Base-by-base conservation (phyloP, 169 alveolate species). In the Cryptosporidium xiaoi region DNA sequence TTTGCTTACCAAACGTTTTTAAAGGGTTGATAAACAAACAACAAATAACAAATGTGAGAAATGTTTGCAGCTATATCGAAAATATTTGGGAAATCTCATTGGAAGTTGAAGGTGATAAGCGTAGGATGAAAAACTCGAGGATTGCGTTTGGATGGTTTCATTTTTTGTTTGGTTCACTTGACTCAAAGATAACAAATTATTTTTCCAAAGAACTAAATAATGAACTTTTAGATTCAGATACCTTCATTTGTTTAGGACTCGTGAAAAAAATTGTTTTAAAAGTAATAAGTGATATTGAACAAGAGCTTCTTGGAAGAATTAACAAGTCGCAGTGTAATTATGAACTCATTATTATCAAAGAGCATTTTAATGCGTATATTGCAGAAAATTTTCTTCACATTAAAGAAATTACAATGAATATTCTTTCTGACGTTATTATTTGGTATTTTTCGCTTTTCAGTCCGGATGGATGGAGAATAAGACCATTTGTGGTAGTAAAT, bases 361-460 rank as follows among this genome's bases (percentile, higher is more conserved):
- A 48, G 31, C 58, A 56, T 31, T 62, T 77, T 36, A 50, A 44
- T 1, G 71, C 36, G n/a, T 77, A 77, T 77, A n/a, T 77, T 27
- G 1, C 51, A 5, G 20, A 24, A 46, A 62, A 44, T 44, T 60
- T 27, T 34, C 64, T 40, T 24, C n/a, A 20, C 8, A 56, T 77
- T 3, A 18, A 56, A 34, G 64, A 62, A 40, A 62, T 60, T 77
- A 18, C 87, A 3, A 60, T 15, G 13, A 62, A 7, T n/a, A 66
- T 18, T 20, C 15, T 77, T 16, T 1, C 46, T 27, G 87, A 77
- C 20, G 33, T 40, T 0, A 24, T 60, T 10, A 34, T 77, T 12
- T 77, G 87, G 87, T 77, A 77, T 60, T 60, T 77, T 56, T 46
- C 64, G 51, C 40, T 62, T 8, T 77, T 46, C 27, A 34, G 29